Base-by-base conservation (phyloP, 2,329 filamentous ascomycete genomes). In the Colletotrichum sp. region DNA sequence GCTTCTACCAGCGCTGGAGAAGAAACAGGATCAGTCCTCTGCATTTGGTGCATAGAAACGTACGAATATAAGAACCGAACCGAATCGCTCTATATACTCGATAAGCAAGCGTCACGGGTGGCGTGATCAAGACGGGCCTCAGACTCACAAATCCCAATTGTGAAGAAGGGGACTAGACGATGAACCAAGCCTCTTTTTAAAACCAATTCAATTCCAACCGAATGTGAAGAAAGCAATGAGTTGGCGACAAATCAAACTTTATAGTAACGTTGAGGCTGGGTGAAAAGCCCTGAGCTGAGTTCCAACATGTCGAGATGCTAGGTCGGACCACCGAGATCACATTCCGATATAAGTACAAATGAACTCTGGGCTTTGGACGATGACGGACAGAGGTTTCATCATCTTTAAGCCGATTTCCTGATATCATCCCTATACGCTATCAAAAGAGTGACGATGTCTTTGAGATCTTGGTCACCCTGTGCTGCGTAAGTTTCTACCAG, bases 321-420 rank as follows among this genome's bases (percentile, higher is more conserved):
- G 6, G 26, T 26, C 7, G 26, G 26, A 26, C 26, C 26, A 26
- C n/a, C n/a, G 26, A 26, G 26, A n/a, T n/a, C n/a, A n/a, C n/a
- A n/a, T n/a, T n/a, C n/a, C n/a, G n/a, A n/a, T n/a, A n/a, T n/a
- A n/a, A n/a, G n/a, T n/a, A n/a, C n/a, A n/a, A n/a, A n/a, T n/a
- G n/a, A n/a, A n/a, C n/a, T n/a, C n/a, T 21, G 10, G 44, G 12
- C n/a, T 49, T 49, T 12, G 13, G 10, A 49, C 5, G 10, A 21
- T 21, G 44, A 49, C 1, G 1, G 44, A 49, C 44, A 21, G 0
- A 8, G 18, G 1, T 0, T 3, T 1, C 6, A 49, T n/a, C 6
- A 7, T 3, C 13, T 2, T 4, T 1, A 2, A 21, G 44, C n/a
- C 9, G 18, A 49, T 7, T 7, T 3, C 9, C 10, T 21, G n/a